A percentile compares a stretch with the other conserved stretches of the same genome.
Conservation (phyloP, 2,329 filamentous ascomycete genomes). For the Sclerotinia trifoliorum region DNA sequence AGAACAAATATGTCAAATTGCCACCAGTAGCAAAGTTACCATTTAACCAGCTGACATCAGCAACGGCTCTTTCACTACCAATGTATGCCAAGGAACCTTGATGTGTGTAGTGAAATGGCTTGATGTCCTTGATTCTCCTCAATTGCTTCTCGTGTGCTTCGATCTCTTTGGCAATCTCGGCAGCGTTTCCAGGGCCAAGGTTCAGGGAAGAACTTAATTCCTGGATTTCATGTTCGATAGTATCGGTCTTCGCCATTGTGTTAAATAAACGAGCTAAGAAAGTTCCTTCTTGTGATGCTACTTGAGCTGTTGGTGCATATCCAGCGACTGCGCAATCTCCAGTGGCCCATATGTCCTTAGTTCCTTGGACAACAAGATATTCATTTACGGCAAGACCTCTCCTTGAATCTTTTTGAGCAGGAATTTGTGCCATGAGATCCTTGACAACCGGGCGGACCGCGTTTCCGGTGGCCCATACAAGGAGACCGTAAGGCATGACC, state of each 20-base stretch:
- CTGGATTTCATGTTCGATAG: constrained; percentile 72
- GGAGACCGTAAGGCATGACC: constrained; percentile 86
- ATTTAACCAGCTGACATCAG: constrained; percentile 95
- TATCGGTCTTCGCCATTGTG: constrained; percentile 94
- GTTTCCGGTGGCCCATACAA: constrained; percentile 98
- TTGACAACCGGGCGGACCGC: constrained; percentile 84
- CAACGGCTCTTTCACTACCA: constrained; percentile 95
- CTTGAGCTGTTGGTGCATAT: constrained; percentile 96
- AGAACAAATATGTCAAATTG: constrained; percentile 95
- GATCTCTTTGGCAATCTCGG: constrained; percentile 71
- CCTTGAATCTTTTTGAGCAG: constrained; percentile 91
- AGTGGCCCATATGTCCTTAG: constrained; percentile 96
- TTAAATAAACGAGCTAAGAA: constrained; percentile 97
- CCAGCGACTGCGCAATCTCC: constrained; percentile 97
- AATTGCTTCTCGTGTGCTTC: constrained; percentile 83
- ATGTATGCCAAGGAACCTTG: constrained; percentile 97
- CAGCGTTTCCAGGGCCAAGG: constrained; percentile 61
- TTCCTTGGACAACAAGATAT: constrained; percentile 95
- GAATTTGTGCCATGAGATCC: constrained; percentile 88
- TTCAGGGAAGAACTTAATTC: constrained; percentile 64
- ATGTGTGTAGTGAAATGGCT: constrained; percentile 98
- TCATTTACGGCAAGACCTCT: constrained; percentile 96
- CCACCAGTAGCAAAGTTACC: constrained; percentile 94
- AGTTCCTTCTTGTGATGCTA: constrained; percentile 89
- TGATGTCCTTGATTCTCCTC: constrained; percentile 86